These are phyloP conservation scores for Diaporthe sp. DNA, from an alignment of 2,329 filamentous ascomycete genomes.

Conservation along the genomic window DNA sequence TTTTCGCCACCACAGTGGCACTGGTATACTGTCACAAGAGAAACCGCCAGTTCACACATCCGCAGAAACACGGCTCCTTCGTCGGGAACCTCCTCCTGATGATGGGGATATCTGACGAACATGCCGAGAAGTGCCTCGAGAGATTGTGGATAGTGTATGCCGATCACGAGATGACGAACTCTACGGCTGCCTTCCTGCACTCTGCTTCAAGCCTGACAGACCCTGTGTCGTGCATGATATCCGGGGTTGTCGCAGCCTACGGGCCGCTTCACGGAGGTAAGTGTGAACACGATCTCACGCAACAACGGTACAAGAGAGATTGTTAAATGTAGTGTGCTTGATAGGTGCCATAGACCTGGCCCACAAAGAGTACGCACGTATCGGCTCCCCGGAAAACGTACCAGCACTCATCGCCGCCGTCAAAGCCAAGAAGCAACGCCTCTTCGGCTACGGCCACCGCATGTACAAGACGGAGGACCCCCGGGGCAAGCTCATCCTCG, in stretches of 20 bases:
- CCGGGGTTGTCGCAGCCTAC: constrained; percentile 65
- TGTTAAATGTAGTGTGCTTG: constrained; percentile 43
- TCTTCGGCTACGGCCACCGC: constrained; percentile 69
- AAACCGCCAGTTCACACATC: constrained; percentile 59
- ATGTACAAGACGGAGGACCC: constrained; percentile 68
- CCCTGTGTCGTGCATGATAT: constrained; percentile 65
- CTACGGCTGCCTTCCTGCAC: constrained; percentile 68
- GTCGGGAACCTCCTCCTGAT: constrained; percentile 69
- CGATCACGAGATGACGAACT: constrained; percentile 71
- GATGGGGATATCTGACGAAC: constrained; percentile 63
- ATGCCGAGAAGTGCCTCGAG: constrained; percentile 63
- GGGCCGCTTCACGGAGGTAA: constrained; percentile 66
- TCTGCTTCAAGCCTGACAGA: constrained; percentile 69
- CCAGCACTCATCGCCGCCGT: constrained; percentile 63
- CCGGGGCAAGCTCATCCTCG: constrained; percentile 45
- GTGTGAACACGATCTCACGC: neutral
- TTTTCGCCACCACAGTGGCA: constrained; percentile 65
- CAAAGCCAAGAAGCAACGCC: constrained; percentile 62
- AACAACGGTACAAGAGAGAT: neutral
- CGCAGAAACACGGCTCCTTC: constrained; percentile 61
- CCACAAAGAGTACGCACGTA: constrained; percentile 65
- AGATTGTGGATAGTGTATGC: constrained; percentile 68
- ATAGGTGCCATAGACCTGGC: constrained; percentile 65
- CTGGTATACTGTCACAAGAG: constrained; percentile 39
- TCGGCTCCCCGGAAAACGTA: constrained; percentile 64